Conservation (phyloP, 495 filamentous ascomycete species). For the Poronia punctata region DNA sequence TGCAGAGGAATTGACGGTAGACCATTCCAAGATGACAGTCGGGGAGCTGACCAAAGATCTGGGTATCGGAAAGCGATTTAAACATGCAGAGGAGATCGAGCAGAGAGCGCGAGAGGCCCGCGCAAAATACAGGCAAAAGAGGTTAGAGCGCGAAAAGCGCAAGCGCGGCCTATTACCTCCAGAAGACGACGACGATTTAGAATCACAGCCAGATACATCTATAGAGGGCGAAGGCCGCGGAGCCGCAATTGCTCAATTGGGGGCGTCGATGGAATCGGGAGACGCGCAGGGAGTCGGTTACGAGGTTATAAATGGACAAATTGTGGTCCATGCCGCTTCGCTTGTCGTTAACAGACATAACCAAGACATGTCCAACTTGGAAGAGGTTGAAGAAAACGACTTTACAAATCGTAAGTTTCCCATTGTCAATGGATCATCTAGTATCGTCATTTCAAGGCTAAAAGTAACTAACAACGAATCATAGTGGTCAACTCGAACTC, state of each 20-base stretch:
- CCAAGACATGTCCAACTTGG: conserved; percentile 29
- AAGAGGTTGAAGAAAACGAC: conserved; percentile 74
- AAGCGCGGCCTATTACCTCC: conserved; percentile 13
- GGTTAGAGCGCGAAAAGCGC: conserved; percentile 25
- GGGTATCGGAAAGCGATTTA: conserved; percentile 73
- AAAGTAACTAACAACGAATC: neutral
- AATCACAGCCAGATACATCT: conserved; percentile 8
- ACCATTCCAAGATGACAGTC: conserved; percentile 68
- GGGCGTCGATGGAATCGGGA: conserved; percentile 14
- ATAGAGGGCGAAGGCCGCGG: conserved; percentile 13
- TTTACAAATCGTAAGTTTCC: conserved; percentile 50
- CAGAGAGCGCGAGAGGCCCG: conserved; percentile 38
- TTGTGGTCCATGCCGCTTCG: conserved; percentile 71
- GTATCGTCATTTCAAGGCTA: too few species aligned
- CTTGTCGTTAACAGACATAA: conserved; percentile 73
- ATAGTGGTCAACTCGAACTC: conserved; percentile 60
- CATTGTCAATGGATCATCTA: too few species aligned
- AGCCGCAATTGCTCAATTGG: conserved; percentile 19
- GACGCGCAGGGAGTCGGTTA: conserved; percentile 44
- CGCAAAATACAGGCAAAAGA: conserved; percentile 27
- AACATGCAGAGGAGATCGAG: conserved; percentile 52
- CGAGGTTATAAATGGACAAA: conserved; percentile 74
- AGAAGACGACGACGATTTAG: conserved; percentile 9
- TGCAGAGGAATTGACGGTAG: conserved; percentile 65
- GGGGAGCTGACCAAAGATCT: conserved; percentile 71